A percentile compares a stretch with the other conserved stretches of the same genome.
Conservation (phyloP, 2,329 filamentous ascomycete species). For the Fusarium sp. region DNA sequence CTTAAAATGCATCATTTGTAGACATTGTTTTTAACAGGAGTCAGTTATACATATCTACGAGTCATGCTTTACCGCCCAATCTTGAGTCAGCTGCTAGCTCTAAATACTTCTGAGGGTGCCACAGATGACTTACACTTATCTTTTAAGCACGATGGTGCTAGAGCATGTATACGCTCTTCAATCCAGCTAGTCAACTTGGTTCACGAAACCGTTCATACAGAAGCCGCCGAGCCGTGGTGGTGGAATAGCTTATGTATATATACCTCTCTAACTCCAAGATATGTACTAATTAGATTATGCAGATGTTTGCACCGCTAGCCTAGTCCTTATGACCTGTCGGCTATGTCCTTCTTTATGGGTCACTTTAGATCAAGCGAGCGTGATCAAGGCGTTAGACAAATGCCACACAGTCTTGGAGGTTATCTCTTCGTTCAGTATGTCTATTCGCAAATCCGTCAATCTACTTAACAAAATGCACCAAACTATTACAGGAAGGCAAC, state of each 20-base stretch:
- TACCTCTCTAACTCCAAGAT: rapidly evolving
- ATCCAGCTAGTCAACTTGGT: neutral
- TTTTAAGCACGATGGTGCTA: neutral
- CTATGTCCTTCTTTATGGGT: conserved; percentile 1
- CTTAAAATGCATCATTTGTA: neutral
- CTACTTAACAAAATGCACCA: conserved; percentile 5
- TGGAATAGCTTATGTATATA: conserved; percentile 3
- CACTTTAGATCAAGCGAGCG: neutral
- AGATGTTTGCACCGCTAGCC: neutral
- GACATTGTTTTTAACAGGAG: too few species aligned
- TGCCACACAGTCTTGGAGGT: neutral
- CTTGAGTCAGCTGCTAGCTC: neutral
- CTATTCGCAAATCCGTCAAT: neutral
- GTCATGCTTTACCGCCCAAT: conserved; percentile 11
- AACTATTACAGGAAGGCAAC: neutral
- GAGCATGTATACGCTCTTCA: neutral
- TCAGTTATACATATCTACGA: neutral
- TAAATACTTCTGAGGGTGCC: neutral
- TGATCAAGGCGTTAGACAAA: neutral
- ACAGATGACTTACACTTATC: neutral
- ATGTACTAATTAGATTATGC: neutral
- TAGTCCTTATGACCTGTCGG: neutral
- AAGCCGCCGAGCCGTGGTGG: neutral
- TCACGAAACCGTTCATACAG: neutral
- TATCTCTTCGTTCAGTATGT: neutral